Base-by-base conservation (phyloP, 1,284 basidiomycete genomes). In the Stygiomarasmius scandens region DNA sequence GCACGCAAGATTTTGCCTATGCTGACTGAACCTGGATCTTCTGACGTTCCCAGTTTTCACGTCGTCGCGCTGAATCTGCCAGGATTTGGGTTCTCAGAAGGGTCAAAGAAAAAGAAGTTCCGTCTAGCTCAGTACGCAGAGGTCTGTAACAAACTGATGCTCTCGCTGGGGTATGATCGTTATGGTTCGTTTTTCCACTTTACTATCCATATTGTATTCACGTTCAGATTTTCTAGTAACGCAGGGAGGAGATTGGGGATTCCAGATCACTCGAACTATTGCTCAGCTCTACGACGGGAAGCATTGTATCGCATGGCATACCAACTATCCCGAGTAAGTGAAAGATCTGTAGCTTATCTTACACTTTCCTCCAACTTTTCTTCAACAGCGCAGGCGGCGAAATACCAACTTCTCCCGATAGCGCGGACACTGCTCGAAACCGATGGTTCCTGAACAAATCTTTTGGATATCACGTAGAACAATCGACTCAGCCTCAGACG, bases 61-160 rank as follows among this genome's bases (percentile, higher is more conserved):
- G 81, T 86, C 23, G 80, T 86, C 0, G 78, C 79, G 0, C 61
- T 78, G 2, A 79, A 81, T 63, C 61, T 85, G 22, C 84, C 85
- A 3, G 79, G 80, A 0, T 86, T 67, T 64, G 81, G 82, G 0
- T 84, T 83, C 66, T 84, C 82, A 0, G 75, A 82, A 36, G 78
- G 67, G 1, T 70, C 72, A 0, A 68, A 58, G 23, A 71, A 54
- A 38, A 32, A 41, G 3, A 52, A 52, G 2, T 58, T 58, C 20
- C 12, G 34, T 6, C 22, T 68, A 0, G 38, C 61, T n/a, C 75
- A 77, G 52, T 79, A 73, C 54, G 79, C 77, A 5, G 77, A 80
- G 66, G 78, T 74, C 58, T 45, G 56, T 56, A 22, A 83, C 52
- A 84, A 82, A 59, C 61, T 85, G 29, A 84, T 84, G 83, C 61